Conservation (phyloP, 805 yeast genomes). For the Ogataea kodamae region DNA sequence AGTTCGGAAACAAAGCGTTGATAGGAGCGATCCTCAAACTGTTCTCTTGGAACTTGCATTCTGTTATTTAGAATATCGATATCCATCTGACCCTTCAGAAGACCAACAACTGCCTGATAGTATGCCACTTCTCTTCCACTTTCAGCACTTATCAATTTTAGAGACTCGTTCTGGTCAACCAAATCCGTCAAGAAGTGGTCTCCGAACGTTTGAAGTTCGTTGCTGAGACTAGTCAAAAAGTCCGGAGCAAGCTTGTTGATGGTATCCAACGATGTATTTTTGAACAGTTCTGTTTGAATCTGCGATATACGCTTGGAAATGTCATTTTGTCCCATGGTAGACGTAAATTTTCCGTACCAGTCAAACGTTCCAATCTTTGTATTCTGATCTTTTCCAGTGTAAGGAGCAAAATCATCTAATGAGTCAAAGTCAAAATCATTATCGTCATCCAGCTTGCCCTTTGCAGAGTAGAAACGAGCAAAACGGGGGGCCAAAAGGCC, state of each 20-base stretch:
- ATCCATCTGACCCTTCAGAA: slow-evolving; percentile 16
- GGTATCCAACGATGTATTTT: slow-evolving; percentile 14
- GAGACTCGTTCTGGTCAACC: slow-evolving; percentile 15
- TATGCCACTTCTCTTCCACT: slow-evolving; percentile 19
- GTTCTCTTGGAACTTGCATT: slow-evolving; percentile 8
- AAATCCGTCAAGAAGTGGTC: slow-evolving; percentile 16
- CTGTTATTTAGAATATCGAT: slow-evolving; percentile 15
- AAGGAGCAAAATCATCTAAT: slow-evolving; percentile 1
- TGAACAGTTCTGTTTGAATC: slow-evolving; percentile 16
- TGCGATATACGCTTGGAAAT: slow-evolving; percentile 7
- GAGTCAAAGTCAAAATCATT: slow-evolving; percentile 21
- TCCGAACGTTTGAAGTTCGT: slow-evolving; percentile 21
- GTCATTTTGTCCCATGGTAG: not conserved
- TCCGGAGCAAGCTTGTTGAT: slow-evolving; percentile 19
- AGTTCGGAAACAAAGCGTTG: slow-evolving; percentile 11
- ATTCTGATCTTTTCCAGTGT: not conserved
- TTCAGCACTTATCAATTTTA: slow-evolving; percentile 13
- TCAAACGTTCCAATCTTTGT: slow-evolving; percentile 5
- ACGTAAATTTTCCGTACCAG: slow-evolving; percentile 15
- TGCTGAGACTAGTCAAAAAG: slow-evolving; percentile 14
- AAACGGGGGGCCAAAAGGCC: not conserved
- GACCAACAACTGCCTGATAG: slow-evolving; percentile 17
- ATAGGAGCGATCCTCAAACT: slow-evolving; percentile 12
- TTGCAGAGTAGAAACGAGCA: slow-evolving; percentile 4
- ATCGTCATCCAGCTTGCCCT: slow-evolving; percentile 24